Evolutionary conservation across 2,329 filamentous ascomycete genomes (phyloP), one percentile per base, ranked within the genome.

Genomic region (Metarhizium humberi): DNA sequence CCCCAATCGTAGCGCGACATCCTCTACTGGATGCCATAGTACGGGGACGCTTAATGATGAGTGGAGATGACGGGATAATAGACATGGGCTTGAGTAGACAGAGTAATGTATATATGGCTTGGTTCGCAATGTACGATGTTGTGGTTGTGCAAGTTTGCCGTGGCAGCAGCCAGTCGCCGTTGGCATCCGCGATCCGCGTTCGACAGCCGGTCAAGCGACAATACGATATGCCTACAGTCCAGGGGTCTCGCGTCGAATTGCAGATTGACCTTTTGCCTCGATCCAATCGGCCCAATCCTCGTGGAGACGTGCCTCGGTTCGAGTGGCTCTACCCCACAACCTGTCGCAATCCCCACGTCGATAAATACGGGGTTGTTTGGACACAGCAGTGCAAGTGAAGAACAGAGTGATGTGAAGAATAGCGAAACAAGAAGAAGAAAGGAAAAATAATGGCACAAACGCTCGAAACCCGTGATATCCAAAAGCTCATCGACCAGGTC

Each of bases 1-100:
- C 25, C 70, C 72, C 0, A 75, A 76, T 53, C 62, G 72, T 43
- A 66, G 64, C n/a, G 54, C 40, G 16, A 47, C 34, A 6, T 57
- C 56, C 3, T 53, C 56, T 6, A 32, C 14, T 16, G 53, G 46
- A 42, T 57, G 56, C 25, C 47, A 36, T 11, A 55, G 56, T 40
- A 45, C 46, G 16, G 46, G 40, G 14, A 49, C 20, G 2, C 34
- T 57, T 10, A 47, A 48, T 36, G 56, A 57, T 29, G n/a, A 14
- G 3, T 57, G 56, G 56, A 51, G 47, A n/a, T 57, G 47, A 50
- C 2, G 20, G 8, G 7, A 34, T 34, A 34, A 38, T 18, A 34
- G 16, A 50, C 10, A 11, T 11, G 10, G 32, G 10, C 32, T 8
- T 11, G 32, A 34, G 10, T 34, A 34, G 10, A 34, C 7, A 11